These are phyloP conservation scores for Sugiyamaella valdiviana DNA, from an alignment of 805 yeast genomes.

Conservation along the genomic window DNA sequence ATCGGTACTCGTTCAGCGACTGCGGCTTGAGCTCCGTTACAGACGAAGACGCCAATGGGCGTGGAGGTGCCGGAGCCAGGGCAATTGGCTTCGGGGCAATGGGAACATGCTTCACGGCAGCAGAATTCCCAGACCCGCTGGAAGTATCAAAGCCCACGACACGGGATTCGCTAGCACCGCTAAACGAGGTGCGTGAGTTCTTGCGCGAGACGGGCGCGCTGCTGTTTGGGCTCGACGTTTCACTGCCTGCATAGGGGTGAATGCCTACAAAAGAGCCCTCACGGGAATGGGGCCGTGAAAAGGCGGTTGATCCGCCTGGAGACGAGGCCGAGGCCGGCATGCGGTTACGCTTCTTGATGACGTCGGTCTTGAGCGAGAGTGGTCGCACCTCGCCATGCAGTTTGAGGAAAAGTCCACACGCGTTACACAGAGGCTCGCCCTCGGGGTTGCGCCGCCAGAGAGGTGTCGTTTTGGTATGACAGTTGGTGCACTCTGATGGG, in stretches of 20 bases:
- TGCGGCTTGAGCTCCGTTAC: conserved; percentile 10
- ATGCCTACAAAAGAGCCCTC: conserved; percentile 4
- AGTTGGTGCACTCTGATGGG: conserved; percentile 61
- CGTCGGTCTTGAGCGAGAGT: conserved; percentile 85
- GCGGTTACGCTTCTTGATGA: conserved; percentile 87
- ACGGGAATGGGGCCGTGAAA: conserved; percentile 9
- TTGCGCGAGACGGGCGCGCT: background rate
- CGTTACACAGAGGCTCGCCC: conserved; percentile 92
- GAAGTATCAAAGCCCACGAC: background rate
- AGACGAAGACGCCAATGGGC: background rate
- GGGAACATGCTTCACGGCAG: conserved; percentile 12
- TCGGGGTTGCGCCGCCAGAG: conserved; percentile 92
- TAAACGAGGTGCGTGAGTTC: background rate
- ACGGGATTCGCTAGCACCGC: background rate
- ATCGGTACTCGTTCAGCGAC: conserved; percentile 11
- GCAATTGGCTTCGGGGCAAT: conserved; percentile 24
- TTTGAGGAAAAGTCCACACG: conserved; percentile 90
- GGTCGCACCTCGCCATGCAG: conserved; percentile 95
- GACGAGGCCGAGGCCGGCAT: background rate
- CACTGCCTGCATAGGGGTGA: background rate
- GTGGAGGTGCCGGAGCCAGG: conserved; percentile 21
- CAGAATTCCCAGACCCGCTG: background rate
- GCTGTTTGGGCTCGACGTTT: background rate
- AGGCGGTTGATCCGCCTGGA: background rate
- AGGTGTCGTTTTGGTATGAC: conserved; percentile 90